phyloP scores from a whole-genome alignment of 768 basidiomycete genomes.

The Phanerochaete carnosa region DNA sequence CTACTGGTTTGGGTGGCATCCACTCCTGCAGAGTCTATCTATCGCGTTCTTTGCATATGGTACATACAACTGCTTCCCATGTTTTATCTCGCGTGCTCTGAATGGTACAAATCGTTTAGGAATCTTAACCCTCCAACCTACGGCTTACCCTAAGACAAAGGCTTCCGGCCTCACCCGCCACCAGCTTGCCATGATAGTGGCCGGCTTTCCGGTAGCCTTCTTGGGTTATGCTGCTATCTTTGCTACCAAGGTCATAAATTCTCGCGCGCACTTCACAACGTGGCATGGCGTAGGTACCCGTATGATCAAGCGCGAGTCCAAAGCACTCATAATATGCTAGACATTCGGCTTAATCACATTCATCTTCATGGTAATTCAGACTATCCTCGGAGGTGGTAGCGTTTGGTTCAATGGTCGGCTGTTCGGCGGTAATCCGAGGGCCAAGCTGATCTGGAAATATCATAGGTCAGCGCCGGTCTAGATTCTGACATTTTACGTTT shows the following conservation, averaged over 20 bases:
- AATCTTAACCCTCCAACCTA: constrained; percentile 74
- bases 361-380: constrained; percentile 59
- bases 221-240: constrained; percentile 61
- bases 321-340: constrained; percentile 28
- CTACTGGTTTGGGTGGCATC: constrained; percentile 41
- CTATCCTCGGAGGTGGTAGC: constrained; percentile 64
- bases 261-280: constrained; percentile 56
- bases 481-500: not conserved
- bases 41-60: constrained; percentile 36
- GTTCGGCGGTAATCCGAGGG: constrained; percentile 70
- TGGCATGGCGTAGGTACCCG: constrained; percentile 67
- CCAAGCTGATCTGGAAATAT: constrained; percentile 81
- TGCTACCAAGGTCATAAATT: constrained; percentile 54
- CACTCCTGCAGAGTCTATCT: constrained; percentile 34
- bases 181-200: constrained; percentile 53
- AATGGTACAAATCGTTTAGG: constrained; percentile 38
- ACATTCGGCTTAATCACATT: constrained; percentile 63
- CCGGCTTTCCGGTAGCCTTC: constrained; percentile 55
- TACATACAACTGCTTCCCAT: constrained; percentile 24
- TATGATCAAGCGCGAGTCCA: not conserved
- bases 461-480: constrained; percentile 48
- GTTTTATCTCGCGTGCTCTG: not conserved
- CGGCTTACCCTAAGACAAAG: constrained; percentile 62
- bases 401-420: constrained; percentile 70
- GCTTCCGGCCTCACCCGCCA: constrained; percentile 67